phyloP scores from a whole-genome alignment of 257 asterid genomes.

The Nicotiana tomentosiformis region DNA sequence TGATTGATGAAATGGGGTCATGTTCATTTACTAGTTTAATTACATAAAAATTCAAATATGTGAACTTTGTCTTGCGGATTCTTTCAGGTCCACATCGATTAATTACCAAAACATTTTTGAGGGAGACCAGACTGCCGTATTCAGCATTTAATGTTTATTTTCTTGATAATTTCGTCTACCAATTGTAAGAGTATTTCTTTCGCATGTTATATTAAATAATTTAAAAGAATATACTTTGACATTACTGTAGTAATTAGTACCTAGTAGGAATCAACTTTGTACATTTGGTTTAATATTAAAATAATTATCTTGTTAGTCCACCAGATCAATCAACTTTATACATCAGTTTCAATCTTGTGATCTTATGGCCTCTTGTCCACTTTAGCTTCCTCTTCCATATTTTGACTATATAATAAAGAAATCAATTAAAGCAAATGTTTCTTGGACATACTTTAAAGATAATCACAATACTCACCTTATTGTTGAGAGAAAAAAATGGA shows the following conservation, averaged over 20 bases:
- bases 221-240: too few species aligned
- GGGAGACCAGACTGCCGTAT: not conserved
- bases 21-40: too few species aligned
- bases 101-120: not conserved
- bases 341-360: not conserved
- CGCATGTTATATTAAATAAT: not conserved
- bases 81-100: not conserved
- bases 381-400: not conserved
- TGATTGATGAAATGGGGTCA: too few species aligned
- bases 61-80: not conserved
- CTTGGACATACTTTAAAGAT: not conserved
- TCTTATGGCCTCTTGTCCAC: not conserved
- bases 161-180: not conserved
- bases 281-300: not conserved
- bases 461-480: too few species aligned
- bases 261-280: not conserved
- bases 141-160: too few species aligned
- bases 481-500: too few species aligned
- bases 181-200: not conserved
- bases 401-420: not conserved
- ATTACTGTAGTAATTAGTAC: too few species aligned
- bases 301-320: not conserved
- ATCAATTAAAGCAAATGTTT: too few species aligned
- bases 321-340: not conserved
- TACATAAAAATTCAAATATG: not conserved